phyloP scores from a whole-genome alignment of 2,329 filamentous ascomycete genomes.

The Talaromyces amestolkiae region DNA sequence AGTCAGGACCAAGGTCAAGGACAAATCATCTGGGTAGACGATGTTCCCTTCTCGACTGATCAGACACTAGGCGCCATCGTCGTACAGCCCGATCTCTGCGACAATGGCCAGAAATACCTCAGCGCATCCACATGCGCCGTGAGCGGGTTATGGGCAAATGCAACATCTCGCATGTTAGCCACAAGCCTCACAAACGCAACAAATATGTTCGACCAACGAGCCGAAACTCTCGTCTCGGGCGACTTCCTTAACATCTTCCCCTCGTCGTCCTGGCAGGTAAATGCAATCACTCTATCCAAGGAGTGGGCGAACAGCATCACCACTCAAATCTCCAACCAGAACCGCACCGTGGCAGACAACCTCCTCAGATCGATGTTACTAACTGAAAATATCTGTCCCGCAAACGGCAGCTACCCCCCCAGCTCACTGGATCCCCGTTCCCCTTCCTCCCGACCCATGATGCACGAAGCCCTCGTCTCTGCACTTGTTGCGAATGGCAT shows the following conservation, averaged over 20 bases:
- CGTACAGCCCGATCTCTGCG: slow-evolving; percentile 16
- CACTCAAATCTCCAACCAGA: background rate
- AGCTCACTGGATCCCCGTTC: background rate
- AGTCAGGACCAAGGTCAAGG: background rate
- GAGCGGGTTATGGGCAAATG: slow-evolving; percentile 12
- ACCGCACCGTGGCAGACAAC: slow-evolving; percentile 17
- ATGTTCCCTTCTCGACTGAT: slow-evolving; percentile 1
- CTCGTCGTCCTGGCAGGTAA: background rate
- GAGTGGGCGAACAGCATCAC: slow-evolving; percentile 16
- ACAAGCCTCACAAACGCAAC: background rate
- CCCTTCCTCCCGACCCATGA: slow-evolving; percentile 1
- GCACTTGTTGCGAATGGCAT: slow-evolving; percentile 11
- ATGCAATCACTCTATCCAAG: slow-evolving; percentile 6
- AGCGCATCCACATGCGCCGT: slow-evolving; percentile 14
- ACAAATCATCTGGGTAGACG: slow-evolving; percentile 19
- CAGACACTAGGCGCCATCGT: slow-evolving; percentile 16
- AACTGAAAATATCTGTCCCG: slow-evolving; percentile 15
- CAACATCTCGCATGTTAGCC: background rate
- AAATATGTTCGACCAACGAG: background rate
- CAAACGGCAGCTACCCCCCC: background rate
- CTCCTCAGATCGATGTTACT: slow-evolving; percentile 8
- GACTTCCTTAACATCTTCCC: background rate
- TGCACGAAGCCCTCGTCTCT: slow-evolving; percentile 18
- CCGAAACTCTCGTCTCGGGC: background rate
- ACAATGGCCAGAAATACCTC: slow-evolving; percentile 9